A percentile compares a stretch with the other conserved stretches of the same genome.
Conservation (phyloP, 371 early-diverging fungal genomes). For the Catenaria anguillulae region DNA sequence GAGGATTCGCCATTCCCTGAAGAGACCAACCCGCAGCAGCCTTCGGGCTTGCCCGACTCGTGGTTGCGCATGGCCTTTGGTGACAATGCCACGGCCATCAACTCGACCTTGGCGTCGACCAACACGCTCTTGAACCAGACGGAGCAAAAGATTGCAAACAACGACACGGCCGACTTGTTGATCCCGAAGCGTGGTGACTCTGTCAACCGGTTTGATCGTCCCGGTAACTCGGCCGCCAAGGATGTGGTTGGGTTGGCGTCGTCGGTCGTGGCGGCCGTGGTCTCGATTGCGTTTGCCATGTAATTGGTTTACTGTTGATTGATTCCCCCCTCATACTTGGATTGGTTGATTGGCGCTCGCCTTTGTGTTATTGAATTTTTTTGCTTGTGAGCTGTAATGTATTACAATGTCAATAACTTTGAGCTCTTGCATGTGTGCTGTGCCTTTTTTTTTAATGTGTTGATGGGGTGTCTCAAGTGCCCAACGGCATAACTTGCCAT, state of each 20-base stretch:
- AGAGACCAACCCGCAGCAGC: background rate
- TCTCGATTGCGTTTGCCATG: too few relatives aligned
- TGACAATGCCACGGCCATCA: background rate
- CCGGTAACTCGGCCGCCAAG: background rate
- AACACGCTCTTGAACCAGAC: background rate
- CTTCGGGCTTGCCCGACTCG: slow-evolving; percentile 1
- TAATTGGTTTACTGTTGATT: too few relatives aligned
- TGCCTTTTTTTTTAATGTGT: too few relatives aligned
- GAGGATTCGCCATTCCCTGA: background rate
- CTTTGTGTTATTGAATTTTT: too few relatives aligned
- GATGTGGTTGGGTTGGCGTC: background rate
- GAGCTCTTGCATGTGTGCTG: too few relatives aligned
- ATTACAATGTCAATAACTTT: too few relatives aligned
- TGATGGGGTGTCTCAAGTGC: too few relatives aligned
- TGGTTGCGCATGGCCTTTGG: background rate
- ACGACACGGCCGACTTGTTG: background rate
- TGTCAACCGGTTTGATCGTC: background rate
- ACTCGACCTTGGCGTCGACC: background rate
- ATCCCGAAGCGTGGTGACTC: background rate
- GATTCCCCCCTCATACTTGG: too few relatives aligned
- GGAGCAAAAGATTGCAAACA: background rate
- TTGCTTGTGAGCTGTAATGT: too few relatives aligned
- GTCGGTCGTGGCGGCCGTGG: background rate
- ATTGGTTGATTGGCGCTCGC: too few relatives aligned
- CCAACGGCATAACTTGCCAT: too few relatives aligned